Conservation (phyloP, 108 stramenopile species). For the Cyclotella cryptica region DNA sequence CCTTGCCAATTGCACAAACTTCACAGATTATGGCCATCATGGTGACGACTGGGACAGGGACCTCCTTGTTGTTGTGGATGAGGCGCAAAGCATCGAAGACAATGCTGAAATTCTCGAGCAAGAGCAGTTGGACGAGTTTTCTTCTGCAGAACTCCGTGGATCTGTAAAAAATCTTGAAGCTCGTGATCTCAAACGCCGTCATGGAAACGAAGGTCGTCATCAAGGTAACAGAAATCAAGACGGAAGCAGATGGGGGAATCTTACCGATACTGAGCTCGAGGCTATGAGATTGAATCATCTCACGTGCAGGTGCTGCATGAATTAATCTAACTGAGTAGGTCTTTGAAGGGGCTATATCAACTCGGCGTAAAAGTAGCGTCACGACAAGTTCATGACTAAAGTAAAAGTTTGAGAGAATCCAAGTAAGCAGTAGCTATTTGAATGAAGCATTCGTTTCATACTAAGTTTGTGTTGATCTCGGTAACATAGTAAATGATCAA, state of each 20-base stretch:
- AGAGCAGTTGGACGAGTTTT: too few species aligned
- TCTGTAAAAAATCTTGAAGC: neutral
- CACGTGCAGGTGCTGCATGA: slow-evolving; percentile 10
- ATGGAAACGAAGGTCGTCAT: neutral
- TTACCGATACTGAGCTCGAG: slow-evolving; percentile 10
- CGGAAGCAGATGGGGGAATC: slow-evolving; percentile 9
- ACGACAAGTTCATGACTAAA: too few species aligned
- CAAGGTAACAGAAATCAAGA: neutral
- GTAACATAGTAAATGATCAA: too few species aligned
- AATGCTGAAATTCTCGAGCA: neutral
- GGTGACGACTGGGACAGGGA: neutral
- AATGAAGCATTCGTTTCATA: too few species aligned
- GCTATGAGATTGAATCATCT: slow-evolving; percentile 8
- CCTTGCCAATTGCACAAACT: slow-evolving; percentile 8
- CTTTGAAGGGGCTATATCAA: too few species aligned
- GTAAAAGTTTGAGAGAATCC: too few species aligned
- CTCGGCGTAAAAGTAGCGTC: too few species aligned
- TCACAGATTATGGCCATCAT: neutral
- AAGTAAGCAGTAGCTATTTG: too few species aligned
- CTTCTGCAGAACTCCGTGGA: neutral
- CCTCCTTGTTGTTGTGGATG: slow-evolving; percentile 1
- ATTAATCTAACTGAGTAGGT: neutral
- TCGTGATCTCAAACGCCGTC: neutral
- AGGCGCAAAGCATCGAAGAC: neutral
- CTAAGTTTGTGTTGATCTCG: too few species aligned